Percentiles rank a stretch among this genome's conserved stretches.
Conservation (phyloP, 2,329 filamentous ascomycete genomes). For the Ophiostoma novo-ulmi region DNA sequence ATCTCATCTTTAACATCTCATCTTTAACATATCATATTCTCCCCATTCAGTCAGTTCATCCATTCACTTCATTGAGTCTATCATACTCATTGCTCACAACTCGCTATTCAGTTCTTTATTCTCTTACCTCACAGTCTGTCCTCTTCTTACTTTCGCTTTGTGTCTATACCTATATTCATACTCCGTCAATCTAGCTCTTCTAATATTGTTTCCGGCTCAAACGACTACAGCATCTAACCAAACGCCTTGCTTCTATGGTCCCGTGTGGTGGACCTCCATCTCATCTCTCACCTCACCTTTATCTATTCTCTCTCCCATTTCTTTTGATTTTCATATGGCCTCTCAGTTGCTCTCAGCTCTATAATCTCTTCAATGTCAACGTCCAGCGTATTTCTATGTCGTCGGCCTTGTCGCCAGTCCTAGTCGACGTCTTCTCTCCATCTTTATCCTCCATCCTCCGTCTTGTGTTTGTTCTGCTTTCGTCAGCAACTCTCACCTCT, state of each 20-base stretch:
- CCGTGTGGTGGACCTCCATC: conserved; percentile 15
- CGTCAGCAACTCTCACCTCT: neutral
- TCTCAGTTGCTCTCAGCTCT: neutral
- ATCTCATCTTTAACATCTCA: neutral
- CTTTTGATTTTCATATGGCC: neutral
- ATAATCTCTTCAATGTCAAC: neutral
- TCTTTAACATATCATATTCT: neutral
- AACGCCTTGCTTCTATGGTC: conserved; percentile 3
- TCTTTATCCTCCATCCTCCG: neutral
- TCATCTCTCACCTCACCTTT: neutral
- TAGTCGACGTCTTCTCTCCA: neutral
- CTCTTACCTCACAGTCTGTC: neutral
- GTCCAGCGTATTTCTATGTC: neutral
- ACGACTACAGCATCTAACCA: conserved; percentile 1
- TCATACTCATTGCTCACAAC: neutral
- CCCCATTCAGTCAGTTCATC: neutral
- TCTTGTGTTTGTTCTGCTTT: neutral
- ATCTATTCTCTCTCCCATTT: neutral
- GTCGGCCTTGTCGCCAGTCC: conserved; percentile 8
- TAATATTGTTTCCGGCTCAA: neutral
- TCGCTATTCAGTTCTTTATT: neutral
- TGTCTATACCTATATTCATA: neutral
- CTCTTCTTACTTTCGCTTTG: neutral
- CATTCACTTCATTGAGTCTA: too few relatives aligned
- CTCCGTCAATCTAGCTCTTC: neutral